A percentile compares a stretch with the other conserved stretches of the same genome.
Conservation (phyloP, 805 yeast genomes). For the Candida michaelii region DNA sequence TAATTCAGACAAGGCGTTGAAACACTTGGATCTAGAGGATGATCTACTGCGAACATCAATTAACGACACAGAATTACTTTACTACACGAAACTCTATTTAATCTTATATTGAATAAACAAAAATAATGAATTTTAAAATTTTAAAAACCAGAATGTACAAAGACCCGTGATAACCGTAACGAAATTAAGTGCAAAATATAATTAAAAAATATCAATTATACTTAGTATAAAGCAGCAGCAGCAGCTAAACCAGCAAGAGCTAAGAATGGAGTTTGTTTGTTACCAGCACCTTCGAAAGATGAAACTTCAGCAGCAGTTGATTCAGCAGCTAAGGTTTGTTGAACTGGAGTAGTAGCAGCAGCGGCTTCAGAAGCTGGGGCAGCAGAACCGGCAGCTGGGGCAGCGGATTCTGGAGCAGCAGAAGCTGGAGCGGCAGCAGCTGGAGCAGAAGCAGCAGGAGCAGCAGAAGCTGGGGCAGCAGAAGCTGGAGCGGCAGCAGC, state of each 20-base stretch:
- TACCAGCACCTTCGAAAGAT: constrained; percentile 19
- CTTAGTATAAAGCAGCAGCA: constrained; percentile 20
- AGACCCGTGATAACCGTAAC: constrained; percentile 6
- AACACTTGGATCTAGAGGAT: no score
- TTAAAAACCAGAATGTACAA: constrained; percentile 10
- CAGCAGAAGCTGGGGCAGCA: constrained; percentile 15
- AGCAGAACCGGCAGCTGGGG: constrained; percentile 14
- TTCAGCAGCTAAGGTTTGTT: constrained; percentile 3
- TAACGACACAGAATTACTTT: no score
- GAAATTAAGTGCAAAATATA: constrained; percentile 8
- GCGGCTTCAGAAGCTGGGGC: constrained; percentile 15
- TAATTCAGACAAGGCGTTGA: no score
- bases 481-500: constrained; percentile 14
- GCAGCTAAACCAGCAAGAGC: constrained; percentile 20
- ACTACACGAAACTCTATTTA: background rate
- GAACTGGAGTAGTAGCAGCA: constrained; percentile 12
- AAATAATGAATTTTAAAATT: constrained; percentile 6
- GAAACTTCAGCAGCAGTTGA: constrained; percentile 13
- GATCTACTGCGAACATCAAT: no score
- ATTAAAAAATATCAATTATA: background rate
- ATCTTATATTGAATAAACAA: constrained; percentile 7
- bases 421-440: constrained; percentile 14
- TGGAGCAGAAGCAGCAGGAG: constrained; percentile 14
- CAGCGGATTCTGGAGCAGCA: constrained; percentile 11
- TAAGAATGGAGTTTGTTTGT: constrained; percentile 17